Percentiles rank a stretch among this genome's conserved stretches.
Conservation (phyloP, 192 early-diverging fungal species). For the Umbelopsis sp. region DNA sequence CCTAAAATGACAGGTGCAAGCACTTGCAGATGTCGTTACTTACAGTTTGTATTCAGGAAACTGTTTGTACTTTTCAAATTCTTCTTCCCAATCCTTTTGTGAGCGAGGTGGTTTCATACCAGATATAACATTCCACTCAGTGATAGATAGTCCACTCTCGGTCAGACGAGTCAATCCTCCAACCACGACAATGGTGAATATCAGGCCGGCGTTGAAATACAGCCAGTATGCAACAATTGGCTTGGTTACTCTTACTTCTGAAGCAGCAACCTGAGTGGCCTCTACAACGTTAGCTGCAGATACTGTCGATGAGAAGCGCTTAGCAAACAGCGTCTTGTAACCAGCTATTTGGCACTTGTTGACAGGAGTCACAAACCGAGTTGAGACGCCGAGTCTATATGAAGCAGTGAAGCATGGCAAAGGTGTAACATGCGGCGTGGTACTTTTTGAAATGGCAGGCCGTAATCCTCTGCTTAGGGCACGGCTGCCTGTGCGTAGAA, state of each 20-base stretch:
- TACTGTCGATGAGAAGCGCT: slow-evolving; percentile 8
- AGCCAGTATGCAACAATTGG: slow-evolving; percentile 93
- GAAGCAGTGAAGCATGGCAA: not conserved
- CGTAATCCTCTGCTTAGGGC: not conserved
- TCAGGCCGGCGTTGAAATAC: slow-evolving; percentile 82
- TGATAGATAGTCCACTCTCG: slow-evolving; percentile 95
- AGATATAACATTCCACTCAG: slow-evolving; percentile 95
- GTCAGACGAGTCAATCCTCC: slow-evolving; percentile 96
- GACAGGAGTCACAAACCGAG: not conserved
- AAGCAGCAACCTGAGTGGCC: not conserved
- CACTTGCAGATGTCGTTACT: slow-evolving; percentile 23
- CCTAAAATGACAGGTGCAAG: not conserved
- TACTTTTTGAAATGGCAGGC: not conserved
- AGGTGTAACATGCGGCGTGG: not conserved
- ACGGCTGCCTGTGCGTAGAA: not conserved
- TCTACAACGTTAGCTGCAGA: not conserved
- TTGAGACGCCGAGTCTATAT: not conserved
- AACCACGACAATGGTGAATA: slow-evolving; percentile 92
- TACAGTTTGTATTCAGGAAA: slow-evolving; percentile 96
- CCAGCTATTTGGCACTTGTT: not conserved
- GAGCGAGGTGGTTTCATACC: slow-evolving; percentile 90
- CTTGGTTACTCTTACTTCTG: slow-evolving; percentile 9
- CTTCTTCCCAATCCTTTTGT: slow-evolving; percentile 85
- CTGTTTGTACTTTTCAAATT: slow-evolving; percentile 99
- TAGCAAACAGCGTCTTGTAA: not conserved